phyloP scores from a whole-genome alignment of 2,329 filamentous ascomycete genomes.

The Fusarium nisikadoi region DNA sequence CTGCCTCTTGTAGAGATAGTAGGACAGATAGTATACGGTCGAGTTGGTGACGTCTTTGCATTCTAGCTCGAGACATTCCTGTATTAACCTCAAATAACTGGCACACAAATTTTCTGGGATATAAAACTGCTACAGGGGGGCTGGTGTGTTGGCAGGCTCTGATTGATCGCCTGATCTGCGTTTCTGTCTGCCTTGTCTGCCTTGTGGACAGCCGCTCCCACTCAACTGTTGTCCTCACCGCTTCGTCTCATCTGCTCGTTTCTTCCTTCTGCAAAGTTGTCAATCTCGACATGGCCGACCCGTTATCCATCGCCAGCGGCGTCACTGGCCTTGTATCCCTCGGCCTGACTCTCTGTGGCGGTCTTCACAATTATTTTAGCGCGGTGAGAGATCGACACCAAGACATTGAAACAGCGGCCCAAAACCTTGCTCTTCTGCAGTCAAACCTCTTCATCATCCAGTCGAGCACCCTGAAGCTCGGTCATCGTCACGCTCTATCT shows the following conservation, averaged over 20 bases:
- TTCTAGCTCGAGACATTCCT: no score
- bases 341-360: not conserved
- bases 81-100: fast-evolving
- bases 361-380: not conserved
- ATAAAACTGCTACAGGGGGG: no score
- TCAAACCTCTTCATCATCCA: not conserved
- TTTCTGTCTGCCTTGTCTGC: not conserved
- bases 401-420: not conserved
- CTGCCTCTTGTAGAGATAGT: fast-evolving
- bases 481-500: not conserved
- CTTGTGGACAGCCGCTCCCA: fast-evolving
- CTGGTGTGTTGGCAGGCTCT: not conserved
- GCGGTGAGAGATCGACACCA: not conserved
- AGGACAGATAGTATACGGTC: fast-evolving
- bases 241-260: fast-evolving
- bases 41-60: no score
- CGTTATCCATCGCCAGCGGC: not conserved
- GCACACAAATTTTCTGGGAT: no score
- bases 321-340: slow-evolving; percentile 14
- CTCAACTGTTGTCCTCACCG: not conserved
- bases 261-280: fast-evolving
- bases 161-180: not conserved
- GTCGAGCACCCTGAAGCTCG: not conserved
- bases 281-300: not conserved
- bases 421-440: not conserved